Base-by-base conservation (phyloP, 2,329 filamentous ascomycete species). In the Colletotrichum spinosum region DNA sequence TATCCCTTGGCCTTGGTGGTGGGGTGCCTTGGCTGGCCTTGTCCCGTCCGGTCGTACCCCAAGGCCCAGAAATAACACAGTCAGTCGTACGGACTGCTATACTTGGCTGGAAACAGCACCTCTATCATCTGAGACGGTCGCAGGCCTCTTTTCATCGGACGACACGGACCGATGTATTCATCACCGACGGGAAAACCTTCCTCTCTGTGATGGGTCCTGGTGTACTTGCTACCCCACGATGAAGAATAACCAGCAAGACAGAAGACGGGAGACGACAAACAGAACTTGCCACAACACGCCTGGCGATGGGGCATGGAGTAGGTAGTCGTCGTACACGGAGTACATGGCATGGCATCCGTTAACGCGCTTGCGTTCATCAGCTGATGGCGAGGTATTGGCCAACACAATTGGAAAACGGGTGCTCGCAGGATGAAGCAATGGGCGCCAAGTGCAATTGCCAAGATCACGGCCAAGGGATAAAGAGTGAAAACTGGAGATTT, bases 351-450 rank as follows among this genome's bases (percentile, higher is more conserved):
- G 17, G 15, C 6, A 57, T 17, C 15, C 50, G 39, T 38, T 15
- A 45, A 49, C 44, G 61, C 55, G 61, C 50, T 65, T 60, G 51
- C 61, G 51, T 17, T 46, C 51, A 61, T 61, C 57, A 65, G 62
- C 57, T 56, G 62, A 65, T 65, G 62, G 57, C 51, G 46, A 55
- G 62, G 35, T 56, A 55, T 52, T 55, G 46, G 44, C 62, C 52
- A 65, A 48, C 58, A 46, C 42, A 61, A 62, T 46, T 62, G 58
- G 52, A 38, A 17, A 62, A 46, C 58, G 58, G 58, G 52, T 62
- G 58, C 62, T 50, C 46, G 48, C 58, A 65, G 63, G 57, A 65
- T 57, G 63, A 56, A 57, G 63, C 63, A 65, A 62, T 52, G 42
- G 41, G 63, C 52, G 58, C 58, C 63, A 65, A 65, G 63, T 15